Base-by-base conservation (phyloP, 371 early-diverging fungal genomes). In the Rhizopus sp. region DNA sequence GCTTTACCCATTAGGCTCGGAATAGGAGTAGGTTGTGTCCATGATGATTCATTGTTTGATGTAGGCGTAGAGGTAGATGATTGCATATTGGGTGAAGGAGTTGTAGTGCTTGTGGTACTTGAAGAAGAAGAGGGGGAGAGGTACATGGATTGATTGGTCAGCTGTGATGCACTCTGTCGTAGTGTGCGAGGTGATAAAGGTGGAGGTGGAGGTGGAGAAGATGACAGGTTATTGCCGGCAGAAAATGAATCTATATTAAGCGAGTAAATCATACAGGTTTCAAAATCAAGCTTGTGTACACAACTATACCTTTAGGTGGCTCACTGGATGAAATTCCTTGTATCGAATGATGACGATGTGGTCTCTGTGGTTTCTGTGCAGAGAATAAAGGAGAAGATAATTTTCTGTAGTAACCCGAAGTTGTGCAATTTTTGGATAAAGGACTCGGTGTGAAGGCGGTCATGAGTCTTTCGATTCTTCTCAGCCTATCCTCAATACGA, bases 391-490 rank as follows among this genome's bases (percentile, higher is more conserved):
- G 47, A 7, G 69, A 69, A 15, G 69, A 69, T 23, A 69, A 12
- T 42, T 69, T 69, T 17, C 66, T 38, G 46, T 46, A 45, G 29
- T 45, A 46, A n/a, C n/a, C 17, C 12, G 29, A 35, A 7, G 53
- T 47, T 4, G 53, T 52, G 16, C 60, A 50, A 34, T 58, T 62
- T 50, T 68, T 66, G 15, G 72, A 65, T 13, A 72, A 56, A 4
- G 72, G 66, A 44, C 72, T 68, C 10, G 75, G 71, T 7, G 66
- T 55, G 41, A 75, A 68, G 5, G 69, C 76, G 13, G 73, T 68
- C 70, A 75, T 69, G 8, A 75, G 50, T 42, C 61, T 60, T 46
- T 75, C 76, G 13, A 75, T 75, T 51, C 73, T 61, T 33, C 72
- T 56, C 32, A 75, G 40, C 6, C 76, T 63, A 54, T 72, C 70